Base-by-base conservation (phyloP, 306 rosid genomes). In the Luffa acutangula region DNA sequence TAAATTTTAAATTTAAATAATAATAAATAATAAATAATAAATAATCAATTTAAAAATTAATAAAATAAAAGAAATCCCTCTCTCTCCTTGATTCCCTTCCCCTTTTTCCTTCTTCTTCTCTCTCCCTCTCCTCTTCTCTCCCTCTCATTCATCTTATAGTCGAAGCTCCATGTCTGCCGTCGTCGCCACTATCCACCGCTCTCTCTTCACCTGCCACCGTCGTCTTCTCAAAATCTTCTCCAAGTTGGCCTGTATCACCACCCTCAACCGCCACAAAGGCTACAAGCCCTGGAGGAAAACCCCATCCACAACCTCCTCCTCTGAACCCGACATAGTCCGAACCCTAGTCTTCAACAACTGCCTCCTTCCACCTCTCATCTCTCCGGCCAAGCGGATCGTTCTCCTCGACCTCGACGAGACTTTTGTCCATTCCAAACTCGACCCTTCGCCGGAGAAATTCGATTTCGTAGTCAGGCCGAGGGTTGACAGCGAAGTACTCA, bases 381-480 rank as follows among this genome's bases (percentile, higher is more conserved):
- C 90, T 0, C 64, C 81, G 1, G 62, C 57, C 33, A 83, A 77
- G 15, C 82, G 80, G 49, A 95, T 97, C 0, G 77, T 95, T 13
- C 81, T 95, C 56, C 96, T 95, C 2, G 99, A 95, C 73, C 87
- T 95, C 0, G 99, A 95, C 64, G 97, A 95, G 81, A 95, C 99
- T 6, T 73, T 95, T 46, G 72, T 95, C 10, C 99, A 95, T 77
- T 88, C 97, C 7, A 78, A 81, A 57, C 79, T 90, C 0, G 84
- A 86, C 3, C 90, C 93, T 3, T 87, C 84, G 6, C 93, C 94
- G 36, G 86, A 82, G 42, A 53, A 81, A 36, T 95, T 77, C 73
- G 97, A 95, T 66, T 95, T 95, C 89, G 78, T 93, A 2, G 92
- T 95, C 43, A 82, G 88, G 20, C 97, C 99, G 13, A 75, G 75